Conservation (phyloP, 371 early-diverging fungal genomes). For the Dipsacomyces acuminosporus region DNA sequence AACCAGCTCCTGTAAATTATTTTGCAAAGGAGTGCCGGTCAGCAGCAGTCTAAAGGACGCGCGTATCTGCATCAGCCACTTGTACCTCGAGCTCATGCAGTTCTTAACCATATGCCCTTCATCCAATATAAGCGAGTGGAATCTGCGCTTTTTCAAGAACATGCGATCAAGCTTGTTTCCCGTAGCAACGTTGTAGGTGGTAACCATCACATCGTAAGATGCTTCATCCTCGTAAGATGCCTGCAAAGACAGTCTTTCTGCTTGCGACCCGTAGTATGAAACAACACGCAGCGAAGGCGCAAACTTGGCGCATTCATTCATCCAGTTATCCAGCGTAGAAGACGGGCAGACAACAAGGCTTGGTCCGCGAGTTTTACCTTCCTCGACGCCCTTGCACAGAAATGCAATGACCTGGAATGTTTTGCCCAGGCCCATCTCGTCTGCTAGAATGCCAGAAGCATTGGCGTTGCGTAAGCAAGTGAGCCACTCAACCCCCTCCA, state of each 20-base stretch:
- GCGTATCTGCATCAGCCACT: constrained; percentile 66
- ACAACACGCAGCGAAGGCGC: constrained; percentile 63
- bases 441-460: constrained; percentile 84
- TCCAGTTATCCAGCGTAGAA: constrained; percentile 88
- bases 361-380: constrained; percentile 56
- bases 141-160: constrained; percentile 56
- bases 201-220: constrained; percentile 55
- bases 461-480: constrained; percentile 70
- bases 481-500: constrained; percentile 93
- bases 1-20: constrained; percentile 74
- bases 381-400: constrained; percentile 61
- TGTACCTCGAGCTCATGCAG: constrained; percentile 74
- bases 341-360: constrained; percentile 85
- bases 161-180: constrained; percentile 66
- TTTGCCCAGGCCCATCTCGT: constrained; percentile 98
- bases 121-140: constrained; percentile 77
- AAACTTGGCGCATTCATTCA: constrained; percentile 75
- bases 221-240: constrained; percentile 45
- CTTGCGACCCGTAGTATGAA: constrained; percentile 68
- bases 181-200: constrained; percentile 75
- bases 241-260: constrained; percentile 59
- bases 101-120: constrained; percentile 96
- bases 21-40: constrained; percentile 83
- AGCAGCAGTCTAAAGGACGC: constrained; percentile 66
- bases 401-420: constrained; percentile 93